Conservation (phyloP, 371 early-diverging fungal species). For the Rhizopus microsporus region DNA sequence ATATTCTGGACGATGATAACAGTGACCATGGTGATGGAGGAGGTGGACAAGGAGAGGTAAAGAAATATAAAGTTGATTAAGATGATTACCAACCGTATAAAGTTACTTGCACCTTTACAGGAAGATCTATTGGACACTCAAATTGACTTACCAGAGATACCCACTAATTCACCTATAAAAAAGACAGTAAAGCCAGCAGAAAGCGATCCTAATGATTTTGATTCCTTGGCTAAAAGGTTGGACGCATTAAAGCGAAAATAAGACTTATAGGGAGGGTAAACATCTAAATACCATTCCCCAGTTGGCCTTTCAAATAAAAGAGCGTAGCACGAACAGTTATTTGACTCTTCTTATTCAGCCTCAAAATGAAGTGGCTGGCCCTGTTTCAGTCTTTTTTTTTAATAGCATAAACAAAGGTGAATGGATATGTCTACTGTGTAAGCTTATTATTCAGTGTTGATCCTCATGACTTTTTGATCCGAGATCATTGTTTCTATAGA, state of each 20-base stretch:
- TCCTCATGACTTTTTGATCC: too few relatives aligned
- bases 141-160: conserved; percentile 41
- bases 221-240: conserved; percentile 70
- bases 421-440: too few relatives aligned
- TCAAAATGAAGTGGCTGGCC: too few relatives aligned
- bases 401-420: neutral
- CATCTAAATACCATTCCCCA: neutral
- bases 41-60: conserved; percentile 21
- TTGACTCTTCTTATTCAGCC: too few relatives aligned
- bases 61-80: neutral
- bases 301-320: too few relatives aligned
- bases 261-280: conserved; percentile 1
- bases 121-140: conserved; percentile 6
- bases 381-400: neutral
- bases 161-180: conserved; percentile 31
- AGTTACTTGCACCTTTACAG: conserved; percentile 21
- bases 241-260: conserved; percentile 68
- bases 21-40: conserved; percentile 15
- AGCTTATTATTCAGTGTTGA: too few relatives aligned
- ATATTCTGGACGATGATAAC: conserved; percentile 2
- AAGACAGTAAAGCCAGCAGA: conserved; percentile 9
- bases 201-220: conserved; percentile 52
- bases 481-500: too few relatives aligned
- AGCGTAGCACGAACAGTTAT: too few relatives aligned
- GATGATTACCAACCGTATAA: neutral